Evolutionary conservation across 1,284 basidiomycete species (phyloP).

Genomic region (Tylopilus orsonianus): DNA sequence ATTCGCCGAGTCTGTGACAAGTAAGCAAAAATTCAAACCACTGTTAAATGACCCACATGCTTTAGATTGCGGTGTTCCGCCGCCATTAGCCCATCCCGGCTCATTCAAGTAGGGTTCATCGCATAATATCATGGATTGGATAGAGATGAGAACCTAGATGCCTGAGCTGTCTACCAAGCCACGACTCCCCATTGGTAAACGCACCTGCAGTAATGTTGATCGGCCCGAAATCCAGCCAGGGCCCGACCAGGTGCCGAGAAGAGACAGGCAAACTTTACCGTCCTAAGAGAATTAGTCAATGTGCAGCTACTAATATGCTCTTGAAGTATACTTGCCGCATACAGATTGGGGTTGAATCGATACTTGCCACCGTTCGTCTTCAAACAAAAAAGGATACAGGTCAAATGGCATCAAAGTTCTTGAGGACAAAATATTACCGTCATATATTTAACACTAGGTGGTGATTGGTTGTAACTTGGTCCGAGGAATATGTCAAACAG

Average conservation of each 20-base stretch:
- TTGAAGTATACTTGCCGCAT: conserved; percentile 56
- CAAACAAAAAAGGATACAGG: conserved; percentile 3
- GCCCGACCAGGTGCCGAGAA: conserved; percentile 89
- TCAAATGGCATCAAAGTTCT: conserved; percentile 5
- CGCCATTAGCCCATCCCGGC: conserved; percentile 77
- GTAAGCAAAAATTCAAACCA: conserved; percentile 9
- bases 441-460: conserved; percentile 87
- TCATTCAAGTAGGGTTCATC: conserved; percentile 90
- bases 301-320: neutral
- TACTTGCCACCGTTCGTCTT: conserved; percentile 87
- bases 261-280: conserved; percentile 87
- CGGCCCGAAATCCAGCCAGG: conserved; percentile 88
- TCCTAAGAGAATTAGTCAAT: conserved; percentile 46
- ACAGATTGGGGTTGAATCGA: conserved; percentile 90
- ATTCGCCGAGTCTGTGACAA: conserved; percentile 72
- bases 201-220: conserved; percentile 79
- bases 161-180: conserved; percentile 3
- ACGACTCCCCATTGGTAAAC: conserved; percentile 5
- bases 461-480: conserved; percentile 75
- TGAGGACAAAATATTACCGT: conserved; percentile 52
- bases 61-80: conserved; percentile 69
- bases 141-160: conserved; percentile 82
- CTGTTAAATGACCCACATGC: conserved; percentile 53
- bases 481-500: conserved; percentile 92
- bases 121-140: conserved; percentile 90